phyloP scores from a whole-genome alignment of 2,329 filamentous ascomycete species.

The Camptophora hylomeconis region DNA sequence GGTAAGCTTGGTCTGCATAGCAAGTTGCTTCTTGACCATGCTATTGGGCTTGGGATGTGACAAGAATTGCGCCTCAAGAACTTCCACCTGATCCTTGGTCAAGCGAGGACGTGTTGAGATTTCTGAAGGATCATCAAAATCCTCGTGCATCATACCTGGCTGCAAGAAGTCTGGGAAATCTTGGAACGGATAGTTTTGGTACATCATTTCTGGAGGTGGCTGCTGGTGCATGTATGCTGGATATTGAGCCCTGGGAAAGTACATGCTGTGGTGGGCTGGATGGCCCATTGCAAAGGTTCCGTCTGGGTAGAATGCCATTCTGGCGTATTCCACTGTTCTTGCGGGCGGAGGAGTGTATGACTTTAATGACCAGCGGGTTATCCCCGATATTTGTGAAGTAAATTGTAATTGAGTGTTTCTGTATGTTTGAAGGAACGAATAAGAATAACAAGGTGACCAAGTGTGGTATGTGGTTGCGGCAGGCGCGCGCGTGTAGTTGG shows the following conservation, averaged over 20 bases:
- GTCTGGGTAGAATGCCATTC: no score
- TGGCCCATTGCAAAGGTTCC: slow-evolving; percentile 1
- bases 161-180: slow-evolving; percentile 31
- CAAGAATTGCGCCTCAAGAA: slow-evolving; percentile 36
- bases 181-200: slow-evolving; percentile 10
- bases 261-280: no score
- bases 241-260: no score
- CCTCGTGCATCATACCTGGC: slow-evolving; percentile 26
- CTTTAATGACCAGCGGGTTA: no score
- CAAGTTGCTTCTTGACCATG: slow-evolving; percentile 36
- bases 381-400: no score
- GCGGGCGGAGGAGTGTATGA: no score
- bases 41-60: slow-evolving; percentile 38
- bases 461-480: no score
- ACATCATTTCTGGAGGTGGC: slow-evolving; percentile 9
- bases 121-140: slow-evolving; percentile 35
- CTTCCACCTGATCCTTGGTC: slow-evolving; percentile 39
- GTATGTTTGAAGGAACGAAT: no score
- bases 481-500: no score
- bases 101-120: slow-evolving; percentile 35
- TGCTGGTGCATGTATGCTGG: slow-evolving; percentile 9
- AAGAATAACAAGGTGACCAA: no score
- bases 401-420: no score
- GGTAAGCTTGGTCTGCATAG: slow-evolving; percentile 35
- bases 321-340: no score